A percentile compares a stretch with the other conserved stretches of the same genome.
Conservation (phyloP, 2,329 filamentous ascomycete genomes). For the Clonostachys sp. region DNA sequence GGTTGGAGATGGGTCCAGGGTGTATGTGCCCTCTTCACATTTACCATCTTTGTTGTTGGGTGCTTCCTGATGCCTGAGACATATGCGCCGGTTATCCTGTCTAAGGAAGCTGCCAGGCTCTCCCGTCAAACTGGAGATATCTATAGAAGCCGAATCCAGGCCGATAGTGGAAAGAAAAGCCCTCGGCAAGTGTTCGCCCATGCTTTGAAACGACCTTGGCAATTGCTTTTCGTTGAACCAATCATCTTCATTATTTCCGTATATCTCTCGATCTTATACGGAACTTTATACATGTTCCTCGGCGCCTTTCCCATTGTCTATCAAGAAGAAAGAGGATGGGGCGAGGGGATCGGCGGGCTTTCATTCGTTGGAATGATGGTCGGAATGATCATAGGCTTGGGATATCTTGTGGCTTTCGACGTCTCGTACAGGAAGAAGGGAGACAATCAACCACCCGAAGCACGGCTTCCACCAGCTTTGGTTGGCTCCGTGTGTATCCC, state of each 20-base stretch:
- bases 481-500: constrained; percentile 49
- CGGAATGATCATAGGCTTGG: constrained; percentile 49
- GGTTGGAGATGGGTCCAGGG: constrained; percentile 59
- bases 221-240: constrained; percentile 55
- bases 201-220: constrained; percentile 52
- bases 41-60: constrained; percentile 42
- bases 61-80: constrained; percentile 44
- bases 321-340: constrained; percentile 45
- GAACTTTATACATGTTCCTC: constrained; percentile 43
- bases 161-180: background rate
- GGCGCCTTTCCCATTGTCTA: constrained; percentile 50
- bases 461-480: constrained; percentile 48
- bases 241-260: constrained; percentile 55
- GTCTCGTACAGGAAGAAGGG: background rate
- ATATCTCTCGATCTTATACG: constrained; percentile 51
- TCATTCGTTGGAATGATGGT: constrained; percentile 56
- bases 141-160: constrained; percentile 24
- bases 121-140: constrained; percentile 41
- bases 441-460: constrained; percentile 34
- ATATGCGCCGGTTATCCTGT: constrained; percentile 45
- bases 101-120: constrained; percentile 36
- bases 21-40: constrained; percentile 49
- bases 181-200: too few relatives aligned
- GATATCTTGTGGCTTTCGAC: constrained; percentile 38
- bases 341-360: constrained; percentile 43